A percentile compares a stretch with the other conserved stretches of the same genome.
Evolutionary conservation across 2,329 filamentous ascomycete species (phyloP).

Genomic region (Sporothrix dimorphospora): DNA sequence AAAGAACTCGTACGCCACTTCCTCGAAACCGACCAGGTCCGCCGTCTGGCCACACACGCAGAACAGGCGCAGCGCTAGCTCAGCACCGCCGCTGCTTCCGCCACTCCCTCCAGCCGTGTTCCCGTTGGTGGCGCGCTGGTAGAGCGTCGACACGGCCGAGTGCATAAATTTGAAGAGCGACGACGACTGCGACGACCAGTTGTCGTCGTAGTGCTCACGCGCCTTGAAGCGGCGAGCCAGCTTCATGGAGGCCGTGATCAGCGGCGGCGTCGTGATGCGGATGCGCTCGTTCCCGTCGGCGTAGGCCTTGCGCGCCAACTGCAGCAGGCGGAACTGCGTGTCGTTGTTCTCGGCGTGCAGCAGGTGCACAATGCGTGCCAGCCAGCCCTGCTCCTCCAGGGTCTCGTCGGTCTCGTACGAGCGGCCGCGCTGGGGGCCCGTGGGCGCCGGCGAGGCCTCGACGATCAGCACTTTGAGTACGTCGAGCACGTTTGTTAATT

Average conservation of each 20-base stretch:
- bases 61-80: conserved; percentile 87
- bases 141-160: conserved; percentile 81
- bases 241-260: conserved; percentile 88
- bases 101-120: neutral
- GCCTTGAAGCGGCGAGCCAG: conserved; percentile 86
- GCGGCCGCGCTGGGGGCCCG: conserved; percentile 71
- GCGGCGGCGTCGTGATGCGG: conserved; percentile 89
- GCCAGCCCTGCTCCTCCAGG: conserved; percentile 95
- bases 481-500: conserved; percentile 86
- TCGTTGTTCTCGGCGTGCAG: conserved; percentile 84
- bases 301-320: conserved; percentile 84
- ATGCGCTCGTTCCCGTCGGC: conserved; percentile 92
- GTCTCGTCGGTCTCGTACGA: conserved; percentile 90
- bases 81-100: conserved; percentile 69
- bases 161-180: conserved; percentile 96
- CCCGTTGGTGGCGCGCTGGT: conserved; percentile 71
- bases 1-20: conserved; percentile 97
- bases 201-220: conserved; percentile 78
- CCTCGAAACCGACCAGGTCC: conserved; percentile 88
- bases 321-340: conserved; percentile 90
- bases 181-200: conserved; percentile 67
- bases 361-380: conserved; percentile 89
- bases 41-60: conserved; percentile 90
- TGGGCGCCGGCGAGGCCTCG: conserved; percentile 83
- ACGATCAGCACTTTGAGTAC: conserved; percentile 90